Evolutionary conservation across 257 asterid species (phyloP).

Genomic region (Ballota nigra): DNA sequence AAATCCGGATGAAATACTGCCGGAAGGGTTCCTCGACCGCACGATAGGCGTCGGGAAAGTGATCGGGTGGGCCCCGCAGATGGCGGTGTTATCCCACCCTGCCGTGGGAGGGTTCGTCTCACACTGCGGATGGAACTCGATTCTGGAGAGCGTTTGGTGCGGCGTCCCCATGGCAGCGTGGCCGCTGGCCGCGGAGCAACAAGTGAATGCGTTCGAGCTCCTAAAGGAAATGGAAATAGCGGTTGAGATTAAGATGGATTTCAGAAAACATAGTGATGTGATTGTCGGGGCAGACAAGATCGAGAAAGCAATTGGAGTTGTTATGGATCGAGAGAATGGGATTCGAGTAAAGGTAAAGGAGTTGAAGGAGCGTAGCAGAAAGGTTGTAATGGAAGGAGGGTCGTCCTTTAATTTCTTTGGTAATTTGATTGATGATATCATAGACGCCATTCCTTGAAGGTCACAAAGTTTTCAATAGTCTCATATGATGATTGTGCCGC

Average conservation of each 20-base stretch:
- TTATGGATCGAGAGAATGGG: constrained; percentile 27
- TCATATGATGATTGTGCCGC: too few species aligned
- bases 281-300: constrained; percentile 20
- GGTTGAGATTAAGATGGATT: constrained; percentile 30
- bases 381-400: constrained; percentile 3
- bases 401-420: not conserved
- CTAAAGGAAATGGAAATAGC: constrained; percentile 41
- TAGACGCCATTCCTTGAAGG: not conserved
- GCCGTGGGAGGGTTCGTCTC: constrained; percentile 54
- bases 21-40: constrained; percentile 35
- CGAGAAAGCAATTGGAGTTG: constrained; percentile 10
- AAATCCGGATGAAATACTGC: constrained; percentile 18
- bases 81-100: constrained; percentile 32
- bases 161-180: constrained; percentile 49
- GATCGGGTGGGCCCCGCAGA: constrained; percentile 55
- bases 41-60: constrained; percentile 26
- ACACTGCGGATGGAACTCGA: constrained; percentile 55
- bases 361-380: constrained; percentile 24
- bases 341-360: constrained; percentile 19
- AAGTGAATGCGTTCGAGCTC: constrained; percentile 34
- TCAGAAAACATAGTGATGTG: not conserved
- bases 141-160: constrained; percentile 38
- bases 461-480: too few species aligned
- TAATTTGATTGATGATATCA: not conserved
- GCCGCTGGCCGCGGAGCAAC: constrained; percentile 51